Evolutionary conservation across 192 early-diverging fungal genomes (phyloP).

Genomic region (Backusella tarrabulga): DNA sequence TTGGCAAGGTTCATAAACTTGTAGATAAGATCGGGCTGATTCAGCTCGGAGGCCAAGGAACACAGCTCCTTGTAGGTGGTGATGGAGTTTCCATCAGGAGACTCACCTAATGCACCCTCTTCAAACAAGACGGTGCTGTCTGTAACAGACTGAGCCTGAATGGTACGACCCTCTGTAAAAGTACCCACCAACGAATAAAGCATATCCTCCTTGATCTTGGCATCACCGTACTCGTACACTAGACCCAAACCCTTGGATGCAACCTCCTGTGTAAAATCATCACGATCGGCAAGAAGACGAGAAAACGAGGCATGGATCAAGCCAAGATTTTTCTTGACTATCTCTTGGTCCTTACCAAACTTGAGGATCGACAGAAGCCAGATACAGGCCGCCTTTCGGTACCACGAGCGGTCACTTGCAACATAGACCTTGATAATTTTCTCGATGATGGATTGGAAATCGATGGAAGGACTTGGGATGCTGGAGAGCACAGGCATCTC

Average conservation of each 20-base stretch:
- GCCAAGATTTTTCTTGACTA: conserved; percentile 55
- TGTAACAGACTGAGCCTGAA: conserved; percentile 55
- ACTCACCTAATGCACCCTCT: conserved; percentile 59
- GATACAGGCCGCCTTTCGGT: conserved; percentile 67
- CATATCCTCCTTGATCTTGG: conserved; percentile 61
- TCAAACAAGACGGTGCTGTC: conserved; percentile 77
- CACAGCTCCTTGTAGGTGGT: conserved; percentile 80
- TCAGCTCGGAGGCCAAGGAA: conserved; percentile 90
- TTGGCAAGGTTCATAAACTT: conserved; percentile 92
- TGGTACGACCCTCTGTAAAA: conserved; percentile 67
- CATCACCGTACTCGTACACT: conserved; percentile 80
- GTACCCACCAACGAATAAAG: conserved; percentile 73
- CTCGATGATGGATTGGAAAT: conserved; percentile 39
- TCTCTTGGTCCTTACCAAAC: conserved; percentile 53
- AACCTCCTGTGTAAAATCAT: conserved; percentile 86
- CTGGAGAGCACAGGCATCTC: conserved; percentile 28
- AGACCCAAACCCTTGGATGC: conserved; percentile 86
- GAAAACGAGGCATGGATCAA: conserved; percentile 79
- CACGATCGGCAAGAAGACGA: conserved; percentile 73
- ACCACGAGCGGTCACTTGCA: conserved; percentile 49
- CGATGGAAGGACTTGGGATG: conserved; percentile 21
- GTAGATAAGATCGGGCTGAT: conserved; percentile 91
- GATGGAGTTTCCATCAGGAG: conserved; percentile 72
- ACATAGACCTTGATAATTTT: conserved; percentile 55
- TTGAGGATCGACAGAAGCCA: conserved; percentile 82